Conservation (phyloP, 108 stramenopile genomes). For the Nitzschia sp. region DNA sequence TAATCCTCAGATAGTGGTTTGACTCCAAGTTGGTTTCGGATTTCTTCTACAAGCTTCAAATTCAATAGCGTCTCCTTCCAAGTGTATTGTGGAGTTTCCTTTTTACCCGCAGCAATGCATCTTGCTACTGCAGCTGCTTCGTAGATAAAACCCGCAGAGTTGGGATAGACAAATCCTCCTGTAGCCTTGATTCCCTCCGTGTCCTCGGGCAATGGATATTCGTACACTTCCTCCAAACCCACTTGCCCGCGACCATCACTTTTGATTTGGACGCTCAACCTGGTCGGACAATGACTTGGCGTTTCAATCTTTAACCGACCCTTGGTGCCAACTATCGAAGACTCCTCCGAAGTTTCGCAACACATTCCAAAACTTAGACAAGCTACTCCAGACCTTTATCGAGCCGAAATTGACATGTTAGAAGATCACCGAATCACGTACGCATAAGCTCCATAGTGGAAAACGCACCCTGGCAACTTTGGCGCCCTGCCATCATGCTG, state of each 20-base stretch:
- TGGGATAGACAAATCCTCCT: slow-evolving; percentile 84
- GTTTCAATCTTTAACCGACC: slow-evolving; percentile 73
- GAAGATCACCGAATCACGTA: background rate
- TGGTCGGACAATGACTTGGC: slow-evolving; percentile 82
- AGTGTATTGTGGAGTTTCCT: slow-evolving; percentile 72
- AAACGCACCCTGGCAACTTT: slow-evolving; percentile 57
- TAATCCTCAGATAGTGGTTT: slow-evolving; percentile 28
- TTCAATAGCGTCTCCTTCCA: slow-evolving; percentile 51
- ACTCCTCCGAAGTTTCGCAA: slow-evolving; percentile 78
- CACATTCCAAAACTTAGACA: slow-evolving; percentile 56
- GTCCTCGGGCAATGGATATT: slow-evolving; percentile 63
- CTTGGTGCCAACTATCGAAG: slow-evolving; percentile 64
- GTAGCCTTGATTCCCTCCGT: slow-evolving; percentile 52
- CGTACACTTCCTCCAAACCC: slow-evolving; percentile 20
- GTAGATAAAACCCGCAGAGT: slow-evolving; percentile 75
- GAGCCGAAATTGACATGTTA: background rate
- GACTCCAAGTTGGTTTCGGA: slow-evolving; percentile 57
- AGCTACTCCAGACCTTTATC: slow-evolving; percentile 50
- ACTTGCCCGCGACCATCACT: slow-evolving; percentile 49
- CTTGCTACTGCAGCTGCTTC: slow-evolving; percentile 84
- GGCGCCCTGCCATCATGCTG: slow-evolving; percentile 38
- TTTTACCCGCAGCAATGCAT: slow-evolving; percentile 74
- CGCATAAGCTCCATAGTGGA: too few species aligned
- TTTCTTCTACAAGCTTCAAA: slow-evolving; percentile 58
- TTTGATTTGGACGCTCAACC: slow-evolving; percentile 51